phyloP scores from a whole-genome alignment of 2,329 filamentous ascomycete species.

The Ophiocordyceps camponoti-leonardi region DNA sequence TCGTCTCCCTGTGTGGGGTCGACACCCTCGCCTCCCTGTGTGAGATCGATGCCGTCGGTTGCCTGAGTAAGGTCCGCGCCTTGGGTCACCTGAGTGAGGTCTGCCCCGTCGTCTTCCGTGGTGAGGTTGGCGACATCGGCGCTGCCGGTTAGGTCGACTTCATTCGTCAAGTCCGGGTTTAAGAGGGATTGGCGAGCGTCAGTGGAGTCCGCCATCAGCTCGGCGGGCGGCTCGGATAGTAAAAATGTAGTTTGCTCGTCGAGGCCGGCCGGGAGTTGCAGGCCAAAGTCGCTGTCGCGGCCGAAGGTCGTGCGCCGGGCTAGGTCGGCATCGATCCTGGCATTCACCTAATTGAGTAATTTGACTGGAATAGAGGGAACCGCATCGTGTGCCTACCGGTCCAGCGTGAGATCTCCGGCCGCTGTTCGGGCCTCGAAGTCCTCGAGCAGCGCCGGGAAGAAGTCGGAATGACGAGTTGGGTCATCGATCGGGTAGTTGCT shows the following conservation, averaged over 20 bases:
- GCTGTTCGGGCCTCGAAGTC: constrained; percentile 22
- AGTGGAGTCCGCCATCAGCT: constrained; percentile 2
- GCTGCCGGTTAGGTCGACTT: not conserved
- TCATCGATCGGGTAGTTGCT: constrained; percentile 20
- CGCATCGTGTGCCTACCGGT: constrained; percentile 16
- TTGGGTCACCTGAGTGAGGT: not conserved
- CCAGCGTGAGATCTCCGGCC: constrained; percentile 23
- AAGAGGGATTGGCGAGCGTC: constrained; percentile 6
- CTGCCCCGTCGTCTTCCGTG: not conserved
- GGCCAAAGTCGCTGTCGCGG: constrained; percentile 31
- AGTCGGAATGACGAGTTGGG: constrained; percentile 28
- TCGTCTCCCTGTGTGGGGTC: not conserved
- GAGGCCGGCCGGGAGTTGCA: constrained; percentile 29
- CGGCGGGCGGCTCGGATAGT: constrained; percentile 17
- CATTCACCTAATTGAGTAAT: constrained; percentile 3
- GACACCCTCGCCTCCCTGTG: not conserved
- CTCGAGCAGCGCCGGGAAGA: constrained; percentile 31
- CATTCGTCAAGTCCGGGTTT: not conserved
- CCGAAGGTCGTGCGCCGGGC: constrained; percentile 20
- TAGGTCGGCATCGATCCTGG: constrained; percentile 21
- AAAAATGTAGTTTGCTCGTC: constrained; percentile 34
- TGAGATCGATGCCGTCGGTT: not conserved
- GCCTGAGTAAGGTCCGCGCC: not conserved
- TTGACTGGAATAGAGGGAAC: not conserved
- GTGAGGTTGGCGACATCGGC: not conserved